Conservation (phyloP, 2,329 filamentous ascomycete species). For the Dactylellina sp. region DNA sequence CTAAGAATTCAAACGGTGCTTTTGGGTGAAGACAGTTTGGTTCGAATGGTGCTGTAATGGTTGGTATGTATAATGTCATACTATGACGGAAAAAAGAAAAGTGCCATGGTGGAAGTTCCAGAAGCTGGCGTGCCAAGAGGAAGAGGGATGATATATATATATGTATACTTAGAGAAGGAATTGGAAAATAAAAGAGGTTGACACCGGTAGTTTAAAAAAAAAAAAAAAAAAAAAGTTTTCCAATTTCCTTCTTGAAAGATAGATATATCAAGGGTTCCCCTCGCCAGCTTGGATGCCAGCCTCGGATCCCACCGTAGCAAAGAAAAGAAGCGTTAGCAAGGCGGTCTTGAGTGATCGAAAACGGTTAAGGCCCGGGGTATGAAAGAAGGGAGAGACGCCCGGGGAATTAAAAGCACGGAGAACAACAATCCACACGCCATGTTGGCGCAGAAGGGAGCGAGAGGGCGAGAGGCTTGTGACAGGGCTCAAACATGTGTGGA, state of each 20-base stretch:
- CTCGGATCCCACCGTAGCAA: slow-evolving; percentile 39
- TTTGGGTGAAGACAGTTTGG: slow-evolving; percentile 53
- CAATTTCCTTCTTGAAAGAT: slow-evolving; percentile 45
- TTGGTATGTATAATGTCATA: slow-evolving; percentile 56
- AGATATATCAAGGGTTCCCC: slow-evolving; percentile 50
- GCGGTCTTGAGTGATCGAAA: not conserved
- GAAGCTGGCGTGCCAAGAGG: slow-evolving; percentile 40
- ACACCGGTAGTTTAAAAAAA: not conserved
- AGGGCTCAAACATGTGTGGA: slow-evolving; percentile 52
- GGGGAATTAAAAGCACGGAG: slow-evolving; percentile 9
- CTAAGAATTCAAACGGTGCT: slow-evolving; percentile 45
- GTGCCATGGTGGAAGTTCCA: slow-evolving; percentile 16
- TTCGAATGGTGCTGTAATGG: slow-evolving; percentile 50
- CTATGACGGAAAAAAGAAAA: slow-evolving; percentile 40
- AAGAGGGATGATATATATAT: slow-evolving; percentile 39
- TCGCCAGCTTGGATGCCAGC: slow-evolving; percentile 19
- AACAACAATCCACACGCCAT: slow-evolving; percentile 25
- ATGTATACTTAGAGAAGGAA: slow-evolving; percentile 30
- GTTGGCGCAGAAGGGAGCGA: slow-evolving; percentile 1
- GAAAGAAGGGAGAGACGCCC: slow-evolving; percentile 24
- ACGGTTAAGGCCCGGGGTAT: slow-evolving; percentile 10
- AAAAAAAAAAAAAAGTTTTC: slow-evolving; percentile 12
- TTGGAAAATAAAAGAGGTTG: slow-evolving; percentile 7
- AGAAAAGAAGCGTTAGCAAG: slow-evolving; percentile 34
- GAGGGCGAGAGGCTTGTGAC: slow-evolving; percentile 35